Conservation (phyloP, 768 basidiomycete genomes). For the Collybiopsis luxurians region DNA sequence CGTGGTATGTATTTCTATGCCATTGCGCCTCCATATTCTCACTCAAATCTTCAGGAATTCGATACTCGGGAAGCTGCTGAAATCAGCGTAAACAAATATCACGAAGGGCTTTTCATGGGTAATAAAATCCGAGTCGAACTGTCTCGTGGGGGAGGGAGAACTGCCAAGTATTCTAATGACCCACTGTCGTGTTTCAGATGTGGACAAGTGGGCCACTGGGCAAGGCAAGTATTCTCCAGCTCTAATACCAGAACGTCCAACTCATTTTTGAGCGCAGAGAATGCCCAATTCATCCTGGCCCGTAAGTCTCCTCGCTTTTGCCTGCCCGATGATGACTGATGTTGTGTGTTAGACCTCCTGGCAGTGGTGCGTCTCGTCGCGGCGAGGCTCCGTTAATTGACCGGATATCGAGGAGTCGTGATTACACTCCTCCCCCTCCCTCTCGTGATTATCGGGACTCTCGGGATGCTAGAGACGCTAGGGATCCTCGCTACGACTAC, state of each 20-base stretch:
- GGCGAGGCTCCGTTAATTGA: slow-evolving; percentile 56
- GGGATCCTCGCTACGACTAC: slow-evolving; percentile 61
- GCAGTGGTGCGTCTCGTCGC: slow-evolving; percentile 38
- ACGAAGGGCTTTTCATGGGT: slow-evolving; percentile 90
- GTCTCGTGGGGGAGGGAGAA: slow-evolving; percentile 80
- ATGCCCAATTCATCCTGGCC: slow-evolving; percentile 57
- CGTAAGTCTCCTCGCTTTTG: slow-evolving; percentile 39
- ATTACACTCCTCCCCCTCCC: slow-evolving; percentile 30
- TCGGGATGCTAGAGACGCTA: slow-evolving; percentile 36
- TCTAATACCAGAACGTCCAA: background rate
- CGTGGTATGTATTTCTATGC: slow-evolving; percentile 55
- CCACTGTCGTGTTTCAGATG: slow-evolving; percentile 89
- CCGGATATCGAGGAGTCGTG: slow-evolving; percentile 58
- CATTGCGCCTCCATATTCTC: slow-evolving; percentile 9
- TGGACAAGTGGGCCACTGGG: slow-evolving; percentile 86
- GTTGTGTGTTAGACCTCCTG: slow-evolving; percentile 19
- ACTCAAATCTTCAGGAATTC: slow-evolving; percentile 60
- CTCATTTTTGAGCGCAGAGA: slow-evolving; percentile 45
- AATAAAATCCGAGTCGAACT: slow-evolving; percentile 88
- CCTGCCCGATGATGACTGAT: background rate
- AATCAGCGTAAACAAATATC: slow-evolving; percentile 83
- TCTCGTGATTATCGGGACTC: slow-evolving; percentile 42
- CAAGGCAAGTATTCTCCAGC: slow-evolving; percentile 50
- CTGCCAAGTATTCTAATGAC: slow-evolving; percentile 79
- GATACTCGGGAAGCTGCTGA: slow-evolving; percentile 78